Evolutionary conservation across 306 rosid genomes (phyloP), one percentile per base, ranked within the genome.

Genomic region (Acacia melanoxylon): DNA sequence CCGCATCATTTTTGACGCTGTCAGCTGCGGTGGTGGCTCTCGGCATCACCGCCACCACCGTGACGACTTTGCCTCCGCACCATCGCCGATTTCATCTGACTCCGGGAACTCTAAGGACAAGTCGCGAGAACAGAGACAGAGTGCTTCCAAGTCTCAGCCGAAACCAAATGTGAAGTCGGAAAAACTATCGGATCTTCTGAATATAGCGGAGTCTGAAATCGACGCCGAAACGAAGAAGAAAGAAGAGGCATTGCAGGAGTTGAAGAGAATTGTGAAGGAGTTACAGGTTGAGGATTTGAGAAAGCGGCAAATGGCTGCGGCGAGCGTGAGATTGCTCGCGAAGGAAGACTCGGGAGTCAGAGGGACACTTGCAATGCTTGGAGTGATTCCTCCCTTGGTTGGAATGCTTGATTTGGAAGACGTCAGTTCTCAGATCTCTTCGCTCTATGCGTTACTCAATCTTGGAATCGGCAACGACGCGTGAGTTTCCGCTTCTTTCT

Each of bases 371-470:
- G 97, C 97, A 12, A 91, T 93, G 92, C 92, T 96, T 27, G 99
- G 99, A 84, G 98, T 90, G 20, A 92, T 96, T 78, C 97, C 97
- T 69, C 98, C 97, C 9, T 89, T 96, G 8, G 95, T 91, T 37
- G 94, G 89, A 90, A 92, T 96, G 98, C 92, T 96, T 16, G 94
- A 92, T 82, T 83, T 78, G 56, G 94, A 84, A 66, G 94, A 91
- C 72, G 76, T 77, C 65, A 74, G 76, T 58, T 86, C 94, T 78
- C 97, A 89, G 93, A 88, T 93, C 89, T 93, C 92, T 49, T 86
- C 98, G 59, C 99, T 96, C 71, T 96, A 96, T 41, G 98, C 98
- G 7, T 80, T 96, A 24, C 99, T 96, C 91, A 96, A 96, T 85
- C 97, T 96, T 73, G 99, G 93, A 63, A 93, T 96, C 89, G 97